phyloP scores from a whole-genome alignment of 305 asterid genomes.

The Plantago lanceolata region DNA sequence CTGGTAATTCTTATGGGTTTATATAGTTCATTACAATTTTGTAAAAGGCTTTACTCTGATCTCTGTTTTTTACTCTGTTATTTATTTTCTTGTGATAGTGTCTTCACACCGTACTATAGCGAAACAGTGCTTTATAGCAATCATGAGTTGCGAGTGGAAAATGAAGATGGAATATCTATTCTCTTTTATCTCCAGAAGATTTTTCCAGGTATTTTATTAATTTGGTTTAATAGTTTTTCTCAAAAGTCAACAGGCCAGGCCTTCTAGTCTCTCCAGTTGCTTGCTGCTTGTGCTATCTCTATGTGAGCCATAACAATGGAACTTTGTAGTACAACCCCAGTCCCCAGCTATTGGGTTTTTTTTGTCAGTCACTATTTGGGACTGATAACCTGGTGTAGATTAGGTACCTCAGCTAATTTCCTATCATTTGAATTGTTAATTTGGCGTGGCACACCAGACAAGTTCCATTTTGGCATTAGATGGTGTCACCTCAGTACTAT shows the following conservation, averaged over 20 bases:
- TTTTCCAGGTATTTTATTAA: conserved; percentile 64
- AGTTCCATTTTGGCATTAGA: neutral
- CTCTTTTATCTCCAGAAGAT: conserved; percentile 96
- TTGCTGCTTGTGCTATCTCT: conserved; percentile 16
- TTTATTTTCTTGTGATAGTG: conserved; percentile 49
- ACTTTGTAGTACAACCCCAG: too few species aligned
- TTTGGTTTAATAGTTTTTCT: conserved; percentile 9
- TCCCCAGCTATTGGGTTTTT: neutral
- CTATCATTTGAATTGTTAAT: neutral
- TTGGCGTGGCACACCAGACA: neutral
- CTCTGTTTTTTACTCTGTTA: conserved; percentile 13
- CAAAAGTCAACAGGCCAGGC: neutral
- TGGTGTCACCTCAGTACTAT: neutral
- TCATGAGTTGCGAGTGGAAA: conserved; percentile 79
- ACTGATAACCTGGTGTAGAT: neutral
- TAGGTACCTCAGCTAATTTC: too few species aligned
- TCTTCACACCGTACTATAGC: conserved; percentile 98
- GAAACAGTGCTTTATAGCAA: conserved; percentile 97
- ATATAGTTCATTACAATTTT: conserved; percentile 15
- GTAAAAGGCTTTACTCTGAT: conserved; percentile 24
- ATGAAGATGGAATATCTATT: conserved; percentile 96
- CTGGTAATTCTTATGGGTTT: conserved; percentile 47
- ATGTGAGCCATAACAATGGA: too few species aligned
- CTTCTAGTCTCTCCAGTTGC: conserved; percentile 14
- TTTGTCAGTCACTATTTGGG: neutral